Conservation (phyloP, 2,329 filamentous ascomycete species). For the Phyllosticta ampelicida region DNA sequence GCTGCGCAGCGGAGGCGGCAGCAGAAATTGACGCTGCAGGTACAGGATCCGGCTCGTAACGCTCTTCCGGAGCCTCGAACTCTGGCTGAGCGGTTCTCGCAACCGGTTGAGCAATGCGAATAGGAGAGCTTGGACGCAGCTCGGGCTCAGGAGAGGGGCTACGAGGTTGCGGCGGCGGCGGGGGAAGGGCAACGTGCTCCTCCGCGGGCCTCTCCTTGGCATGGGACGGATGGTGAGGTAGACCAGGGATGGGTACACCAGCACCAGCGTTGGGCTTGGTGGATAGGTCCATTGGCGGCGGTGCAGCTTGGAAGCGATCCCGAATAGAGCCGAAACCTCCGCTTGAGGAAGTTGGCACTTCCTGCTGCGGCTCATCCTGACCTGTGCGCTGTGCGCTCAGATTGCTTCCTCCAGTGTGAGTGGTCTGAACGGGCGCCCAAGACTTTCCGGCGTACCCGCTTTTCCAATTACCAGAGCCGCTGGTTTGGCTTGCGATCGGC, state of each 20-base stretch:
- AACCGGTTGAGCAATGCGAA: constrained; percentile 79
- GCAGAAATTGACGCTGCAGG: constrained; percentile 54
- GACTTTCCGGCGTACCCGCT: constrained; percentile 83
- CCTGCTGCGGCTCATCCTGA: constrained; percentile 37
- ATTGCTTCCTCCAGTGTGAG: constrained; percentile 50
- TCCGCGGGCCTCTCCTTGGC: constrained; percentile 42
- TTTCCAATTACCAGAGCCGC: constrained; percentile 67
- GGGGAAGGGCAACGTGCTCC: constrained; percentile 38
- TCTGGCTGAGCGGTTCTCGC: constrained; percentile 46
- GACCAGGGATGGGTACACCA: constrained; percentile 67
- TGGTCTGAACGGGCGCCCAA: constrained; percentile 75
- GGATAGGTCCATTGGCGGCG: constrained; percentile 54
- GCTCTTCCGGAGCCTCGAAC: constrained; percentile 41
- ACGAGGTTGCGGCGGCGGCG: constrained; percentile 27
- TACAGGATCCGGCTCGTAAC: constrained; percentile 45
- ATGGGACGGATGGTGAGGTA: constrained; percentile 48
- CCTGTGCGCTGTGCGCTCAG: constrained; percentile 55
- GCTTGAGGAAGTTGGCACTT: constrained; percentile 43
- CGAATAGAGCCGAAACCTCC: constrained; percentile 64
- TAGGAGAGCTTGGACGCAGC: constrained; percentile 56
- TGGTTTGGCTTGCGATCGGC: constrained; percentile 46
- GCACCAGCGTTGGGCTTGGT: constrained; percentile 54
- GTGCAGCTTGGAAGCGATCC: constrained; percentile 64
- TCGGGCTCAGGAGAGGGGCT: constrained; percentile 38
- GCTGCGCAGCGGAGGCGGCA: constrained; percentile 52